Evolutionary conservation across 495 filamentous ascomycete species (phyloP), one percentile per base, ranked within the genome.

Genomic region (Xylaria venustula): DNA sequence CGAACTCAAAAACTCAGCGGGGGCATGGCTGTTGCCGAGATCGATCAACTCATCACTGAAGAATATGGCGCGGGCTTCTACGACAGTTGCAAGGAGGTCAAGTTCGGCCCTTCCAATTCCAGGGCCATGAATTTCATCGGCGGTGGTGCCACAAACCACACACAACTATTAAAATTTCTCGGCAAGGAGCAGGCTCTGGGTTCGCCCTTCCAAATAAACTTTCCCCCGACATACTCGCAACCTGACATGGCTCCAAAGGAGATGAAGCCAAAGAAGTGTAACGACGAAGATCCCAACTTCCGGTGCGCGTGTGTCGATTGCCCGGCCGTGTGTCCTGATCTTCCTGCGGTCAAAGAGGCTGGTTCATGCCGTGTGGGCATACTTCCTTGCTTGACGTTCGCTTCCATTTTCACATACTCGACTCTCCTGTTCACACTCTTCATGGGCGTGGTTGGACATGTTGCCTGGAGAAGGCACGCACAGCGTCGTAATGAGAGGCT

Each of bases 191-290:
- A 92, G 69, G 75, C 85, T 7, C 81, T 93, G 15, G 95, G 94
- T 7, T 97, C 92, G 52, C 94, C 94, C 0, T 98, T 98, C 75
- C 95, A 98, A 77, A 94, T 98, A 74, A 91, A 98, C 78, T 98
- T 93, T 68, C 89, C 88, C 9, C 72, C 81, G 19, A 81, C 89
- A 5, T 86, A 85, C 64, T 62, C 76, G 2, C 86, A 90, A 55
- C 73, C 79, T 0, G 68, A 75, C 9, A 94, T 96, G 90, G 63
- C 79, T 22, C 77, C 90, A 8, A 73, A 84, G 64, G 69, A 87
- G 22, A 85, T 89, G 67, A 81, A 67, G 28, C 83, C 91, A 8
- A 93, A 93, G 71, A 84, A 86, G 50, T 98, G 94, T 78, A 95
- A 97, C 71, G 90, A 90, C 62, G 83, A 88, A 5, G 91, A 97